Percentiles rank a stretch among this genome's conserved stretches.
Conservation (phyloP, 257 asterid genomes). For the Oldenlandia corymbosa region DNA sequence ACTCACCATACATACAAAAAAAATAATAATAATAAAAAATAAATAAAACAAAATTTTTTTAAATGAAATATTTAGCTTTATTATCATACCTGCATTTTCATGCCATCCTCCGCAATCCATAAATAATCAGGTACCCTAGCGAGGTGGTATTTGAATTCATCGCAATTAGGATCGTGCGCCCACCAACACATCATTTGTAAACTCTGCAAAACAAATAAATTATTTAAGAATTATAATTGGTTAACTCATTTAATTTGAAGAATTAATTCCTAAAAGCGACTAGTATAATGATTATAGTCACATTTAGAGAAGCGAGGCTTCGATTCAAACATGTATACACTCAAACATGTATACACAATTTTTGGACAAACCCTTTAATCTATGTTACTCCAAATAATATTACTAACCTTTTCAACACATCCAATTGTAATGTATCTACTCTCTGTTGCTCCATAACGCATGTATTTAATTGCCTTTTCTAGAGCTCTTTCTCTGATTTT, state of each 20-base stretch:
- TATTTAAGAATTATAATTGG: too few species aligned
- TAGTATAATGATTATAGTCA: too few species aligned
- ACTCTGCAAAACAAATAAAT: too few species aligned
- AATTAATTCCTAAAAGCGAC: too few species aligned
- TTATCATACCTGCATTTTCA: conserved; percentile 93
- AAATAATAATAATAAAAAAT: too few species aligned
- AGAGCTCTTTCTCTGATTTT: conserved; percentile 53
- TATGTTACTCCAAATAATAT: too few species aligned
- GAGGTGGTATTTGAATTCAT: conserved; percentile 60
- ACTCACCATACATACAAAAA: too few species aligned
- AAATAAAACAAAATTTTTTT: too few species aligned
- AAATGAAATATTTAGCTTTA: too few species aligned
- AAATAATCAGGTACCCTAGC: conserved; percentile 75
- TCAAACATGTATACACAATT: neutral
- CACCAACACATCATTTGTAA: conserved; percentile 87
- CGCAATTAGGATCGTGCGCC: conserved; percentile 64
- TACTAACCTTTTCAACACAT: conserved; percentile 41
- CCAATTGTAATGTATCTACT: conserved; percentile 56
- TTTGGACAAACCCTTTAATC: neutral
- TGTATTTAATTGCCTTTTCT: conserved; percentile 45
- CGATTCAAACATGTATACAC: too few species aligned
- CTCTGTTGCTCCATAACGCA: conserved; percentile 61
- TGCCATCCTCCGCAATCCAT: conserved; percentile 92
- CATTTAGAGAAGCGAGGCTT: too few species aligned
- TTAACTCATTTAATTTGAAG: too few species aligned